These are phyloP conservation scores for Boletus coccyginus DNA, from an alignment of 768 basidiomycete species.

Conservation along the genomic window DNA sequence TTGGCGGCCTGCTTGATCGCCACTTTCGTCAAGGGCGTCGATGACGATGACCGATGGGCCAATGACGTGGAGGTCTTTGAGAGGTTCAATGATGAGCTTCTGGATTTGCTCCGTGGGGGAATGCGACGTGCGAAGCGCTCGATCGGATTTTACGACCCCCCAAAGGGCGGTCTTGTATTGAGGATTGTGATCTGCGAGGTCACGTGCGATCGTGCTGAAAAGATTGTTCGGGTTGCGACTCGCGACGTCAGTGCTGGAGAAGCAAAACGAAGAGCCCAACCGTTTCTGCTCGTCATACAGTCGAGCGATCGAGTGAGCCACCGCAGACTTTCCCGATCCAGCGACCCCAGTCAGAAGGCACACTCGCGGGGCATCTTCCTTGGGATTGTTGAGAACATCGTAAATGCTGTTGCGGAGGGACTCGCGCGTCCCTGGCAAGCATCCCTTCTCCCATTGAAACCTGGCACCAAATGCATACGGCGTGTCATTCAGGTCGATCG, in stretches of 20 bases:
- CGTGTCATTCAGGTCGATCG: neutral
- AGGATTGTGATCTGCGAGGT: conserved; percentile 21
- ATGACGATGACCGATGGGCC: neutral
- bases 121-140: neutral
- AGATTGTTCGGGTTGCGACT: conserved; percentile 12
- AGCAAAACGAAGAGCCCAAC: conserved; percentile 7
- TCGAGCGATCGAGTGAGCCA: neutral
- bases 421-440: neutral
- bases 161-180: too few species aligned
- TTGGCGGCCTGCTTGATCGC: conserved; percentile 1
- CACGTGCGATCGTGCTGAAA: conserved; percentile 27
- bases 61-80: neutral
- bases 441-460: neutral
- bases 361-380: neutral
- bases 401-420: neutral
- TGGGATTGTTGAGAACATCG: neutral
- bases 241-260: conserved; percentile 3
- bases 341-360: conserved; percentile 20
- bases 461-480: neutral
- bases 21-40: conserved; percentile 28
- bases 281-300: neutral
- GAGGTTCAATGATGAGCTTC: neutral
- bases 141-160: too few species aligned
- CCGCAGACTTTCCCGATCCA: neutral
- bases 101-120: conserved; percentile 12